Conservation (phyloP, 2,329 filamentous ascomycete genomes). For the Ceratocystis diversiconidia region DNA sequence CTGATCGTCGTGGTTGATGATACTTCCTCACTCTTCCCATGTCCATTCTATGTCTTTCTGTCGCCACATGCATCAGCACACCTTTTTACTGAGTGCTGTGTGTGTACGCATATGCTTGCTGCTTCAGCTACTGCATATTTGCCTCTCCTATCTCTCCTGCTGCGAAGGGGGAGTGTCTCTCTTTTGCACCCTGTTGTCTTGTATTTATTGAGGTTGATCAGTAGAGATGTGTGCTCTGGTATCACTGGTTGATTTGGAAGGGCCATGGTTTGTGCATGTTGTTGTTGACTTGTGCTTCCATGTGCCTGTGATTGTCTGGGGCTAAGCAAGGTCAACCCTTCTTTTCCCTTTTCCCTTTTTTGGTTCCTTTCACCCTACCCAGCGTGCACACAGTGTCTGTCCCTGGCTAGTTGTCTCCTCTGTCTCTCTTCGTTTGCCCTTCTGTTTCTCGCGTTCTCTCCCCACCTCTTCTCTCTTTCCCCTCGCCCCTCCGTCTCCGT, state of each 20-base stretch:
- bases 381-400: neutral
- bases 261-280: neutral
- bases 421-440: neutral
- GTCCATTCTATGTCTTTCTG: neutral
- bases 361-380: neutral
- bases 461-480: neutral
- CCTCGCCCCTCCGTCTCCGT: neutral
- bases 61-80: neutral
- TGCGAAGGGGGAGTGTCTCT: neutral
- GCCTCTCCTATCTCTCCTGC: neutral
- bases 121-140: neutral
- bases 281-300: neutral
- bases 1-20: neutral
- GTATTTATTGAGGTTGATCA: neutral
- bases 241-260: neutral
- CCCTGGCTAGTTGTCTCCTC: neutral
- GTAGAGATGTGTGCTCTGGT: neutral
- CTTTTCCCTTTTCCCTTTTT: neutral
- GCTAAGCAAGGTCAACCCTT: neutral
- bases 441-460: neutral
- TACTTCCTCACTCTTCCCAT: neutral
- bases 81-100: too few species aligned
- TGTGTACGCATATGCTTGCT: neutral
- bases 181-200: neutral
- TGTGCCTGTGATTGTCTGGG: neutral